Percentiles rank a stretch among this genome's conserved stretches.
Conservation (phyloP, 2,329 filamentous ascomycete genomes). For the Xylaria sp. region DNA sequence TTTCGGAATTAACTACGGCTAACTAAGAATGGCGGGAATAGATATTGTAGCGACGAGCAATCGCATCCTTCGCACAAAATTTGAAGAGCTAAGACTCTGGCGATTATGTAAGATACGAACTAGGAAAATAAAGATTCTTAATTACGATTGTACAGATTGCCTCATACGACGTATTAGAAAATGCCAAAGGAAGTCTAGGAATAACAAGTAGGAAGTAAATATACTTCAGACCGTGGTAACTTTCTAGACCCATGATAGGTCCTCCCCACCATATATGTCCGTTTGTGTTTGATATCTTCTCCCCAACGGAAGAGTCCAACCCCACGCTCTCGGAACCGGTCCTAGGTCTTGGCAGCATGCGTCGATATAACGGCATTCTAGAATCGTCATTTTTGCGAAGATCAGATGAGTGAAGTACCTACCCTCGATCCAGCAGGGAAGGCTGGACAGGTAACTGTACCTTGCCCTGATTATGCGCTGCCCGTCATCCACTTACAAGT, state of each 20-base stretch:
- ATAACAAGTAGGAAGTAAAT: neutral
- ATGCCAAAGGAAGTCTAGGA: neutral
- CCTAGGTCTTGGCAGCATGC: neutral
- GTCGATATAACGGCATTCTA: constrained; percentile 5
- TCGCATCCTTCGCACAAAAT: constrained; percentile 8
- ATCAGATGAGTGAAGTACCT: neutral
- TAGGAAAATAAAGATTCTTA: constrained; percentile 12
- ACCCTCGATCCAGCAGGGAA: neutral
- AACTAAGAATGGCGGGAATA: neutral
- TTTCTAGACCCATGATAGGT: neutral
- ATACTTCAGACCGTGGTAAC: neutral
- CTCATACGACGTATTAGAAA: neutral
- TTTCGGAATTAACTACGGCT: constrained; percentile 10
- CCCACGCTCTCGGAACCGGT: constrained; percentile 3
- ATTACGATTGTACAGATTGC: neutral
- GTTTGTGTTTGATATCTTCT: neutral
- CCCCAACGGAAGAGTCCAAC: neutral
- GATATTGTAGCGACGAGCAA: neutral
- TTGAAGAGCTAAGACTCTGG: neutral
- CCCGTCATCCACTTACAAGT: no score
- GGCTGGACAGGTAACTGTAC: neutral
- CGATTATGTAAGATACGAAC: neutral
- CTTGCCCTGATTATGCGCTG: constrained; percentile 7
- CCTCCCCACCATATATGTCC: constrained; percentile 19
- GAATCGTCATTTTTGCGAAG: neutral